Percentiles rank a stretch among this genome's conserved stretches.
phyloP scores from a whole-genome alignment of 129 eudicot species.

The Glebionis coronaria region DNA sequence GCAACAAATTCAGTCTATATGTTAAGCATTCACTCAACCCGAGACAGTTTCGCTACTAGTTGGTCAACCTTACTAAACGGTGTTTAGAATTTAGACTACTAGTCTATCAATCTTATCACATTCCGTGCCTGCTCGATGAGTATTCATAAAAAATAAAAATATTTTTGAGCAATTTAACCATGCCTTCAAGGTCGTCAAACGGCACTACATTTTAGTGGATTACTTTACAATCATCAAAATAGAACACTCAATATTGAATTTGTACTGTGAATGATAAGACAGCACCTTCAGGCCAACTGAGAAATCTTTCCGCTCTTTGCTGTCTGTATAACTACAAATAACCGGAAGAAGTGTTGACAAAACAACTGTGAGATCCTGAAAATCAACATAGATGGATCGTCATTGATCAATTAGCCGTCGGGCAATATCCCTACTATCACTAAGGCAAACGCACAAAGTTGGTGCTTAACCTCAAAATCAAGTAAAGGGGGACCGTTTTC shows the following conservation, averaged over 20 bases:
- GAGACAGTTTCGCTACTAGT: not conserved
- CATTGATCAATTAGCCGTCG: constrained; percentile 5
- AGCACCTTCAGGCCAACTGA: constrained; percentile 85
- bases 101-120: not conserved
- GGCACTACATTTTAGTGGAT: not conserved
- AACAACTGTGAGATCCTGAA: constrained; percentile 88
- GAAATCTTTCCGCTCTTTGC: constrained; percentile 58
- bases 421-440: constrained; percentile 11
- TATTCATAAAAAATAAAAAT: not conserved
- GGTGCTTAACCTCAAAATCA: constrained; percentile 71
- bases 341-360: constrained; percentile 93
- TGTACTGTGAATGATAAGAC: constrained; percentile 3
- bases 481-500: constrained; percentile 84
- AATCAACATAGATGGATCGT: constrained; percentile 24
- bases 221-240: not conserved
- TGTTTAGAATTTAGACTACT: not conserved
- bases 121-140: not conserved
- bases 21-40: not conserved
- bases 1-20: constrained; percentile 37
- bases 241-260: constrained; percentile 12
- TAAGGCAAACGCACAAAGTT: constrained; percentile 1
- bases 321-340: constrained; percentile 54
- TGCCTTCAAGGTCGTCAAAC: not conserved
- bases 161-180: not conserved
- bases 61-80: not conserved